A percentile compares a stretch with the other conserved stretches of the same genome.
Evolutionary conservation across 202 grass and related monocot species (phyloP).

Genomic region (Zizania palustris): DNA sequence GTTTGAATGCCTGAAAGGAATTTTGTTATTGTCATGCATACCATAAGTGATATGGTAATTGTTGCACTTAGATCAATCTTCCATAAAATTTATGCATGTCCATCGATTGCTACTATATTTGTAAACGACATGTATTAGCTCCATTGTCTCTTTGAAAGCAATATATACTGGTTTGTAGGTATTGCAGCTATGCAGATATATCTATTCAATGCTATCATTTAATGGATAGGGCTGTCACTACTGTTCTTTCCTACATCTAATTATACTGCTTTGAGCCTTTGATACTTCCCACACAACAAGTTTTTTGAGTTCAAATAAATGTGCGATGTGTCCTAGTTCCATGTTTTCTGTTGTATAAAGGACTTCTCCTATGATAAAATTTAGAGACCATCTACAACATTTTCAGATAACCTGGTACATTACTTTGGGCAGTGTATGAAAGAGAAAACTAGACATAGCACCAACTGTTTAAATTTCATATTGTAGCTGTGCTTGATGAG

Average conservation of each 20-base stretch:
- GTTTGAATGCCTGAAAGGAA: not conserved
- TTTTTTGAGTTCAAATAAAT: not conserved
- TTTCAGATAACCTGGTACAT: not conserved
- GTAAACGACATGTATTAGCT: not conserved
- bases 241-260: not conserved
- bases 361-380: not conserved
- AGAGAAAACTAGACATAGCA: not conserved
- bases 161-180: not conserved
- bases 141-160: not conserved
- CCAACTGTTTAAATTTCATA: constrained; percentile 25
- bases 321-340: not conserved
- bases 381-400: not conserved
- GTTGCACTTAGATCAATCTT: not conserved
- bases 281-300: constrained; percentile 5
- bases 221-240: not conserved
- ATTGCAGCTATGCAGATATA: not conserved
- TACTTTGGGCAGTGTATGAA: not conserved
- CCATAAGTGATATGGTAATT: not conserved
- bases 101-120: not conserved
- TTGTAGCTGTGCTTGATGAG: constrained; percentile 79
- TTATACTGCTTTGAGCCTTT: not conserved
- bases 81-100: not conserved
- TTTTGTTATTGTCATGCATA: not conserved
- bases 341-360: not conserved
- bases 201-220: not conserved